Conservation (phyloP, 2,329 filamentous ascomycete genomes). For the Colletotrichum cordylinicola region DNA sequence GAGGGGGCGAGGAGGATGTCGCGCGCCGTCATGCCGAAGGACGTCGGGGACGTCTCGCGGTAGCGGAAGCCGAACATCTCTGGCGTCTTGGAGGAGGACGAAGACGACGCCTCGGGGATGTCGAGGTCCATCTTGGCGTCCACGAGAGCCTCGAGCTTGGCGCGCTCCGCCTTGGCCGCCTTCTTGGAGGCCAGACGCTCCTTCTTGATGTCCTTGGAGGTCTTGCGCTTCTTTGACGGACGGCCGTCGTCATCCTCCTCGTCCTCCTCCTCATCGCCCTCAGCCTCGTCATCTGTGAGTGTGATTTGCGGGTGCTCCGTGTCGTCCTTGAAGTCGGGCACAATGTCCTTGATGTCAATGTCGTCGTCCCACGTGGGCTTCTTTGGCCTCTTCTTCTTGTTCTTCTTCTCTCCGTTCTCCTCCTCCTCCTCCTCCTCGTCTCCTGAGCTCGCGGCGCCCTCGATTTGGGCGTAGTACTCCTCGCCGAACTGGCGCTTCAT, state of each 20-base stretch:
- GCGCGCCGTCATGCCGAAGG: conserved; percentile 86
- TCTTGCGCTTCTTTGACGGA: conserved; percentile 63
- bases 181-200: conserved; percentile 67
- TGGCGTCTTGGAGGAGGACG: conserved; percentile 46
- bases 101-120: conserved; percentile 53
- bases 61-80: conserved; percentile 73
- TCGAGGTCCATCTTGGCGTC: conserved; percentile 82
- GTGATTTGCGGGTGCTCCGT: conserved; percentile 56
- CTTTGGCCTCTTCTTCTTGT: conserved; percentile 70
- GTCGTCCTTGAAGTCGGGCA: conserved; percentile 84
- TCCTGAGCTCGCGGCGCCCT: conserved; percentile 69
- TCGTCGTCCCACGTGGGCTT: conserved; percentile 96
- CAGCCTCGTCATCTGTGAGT: conserved; percentile 56
- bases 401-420: conserved; percentile 60
- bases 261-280: conserved; percentile 39
- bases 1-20: conserved; percentile 91
- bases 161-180: conserved; percentile 79
- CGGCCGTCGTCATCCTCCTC: conserved; percentile 48
- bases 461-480: conserved; percentile 83
- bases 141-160: conserved; percentile 85
- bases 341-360: conserved; percentile 92
- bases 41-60: conserved; percentile 88
- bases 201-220: conserved; percentile 64
- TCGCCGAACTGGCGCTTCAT: conserved; percentile 91
- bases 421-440: conserved; percentile 58